Base-by-base conservation (phyloP, 148 eudicot species). In the Rhododendron simsii region DNA sequence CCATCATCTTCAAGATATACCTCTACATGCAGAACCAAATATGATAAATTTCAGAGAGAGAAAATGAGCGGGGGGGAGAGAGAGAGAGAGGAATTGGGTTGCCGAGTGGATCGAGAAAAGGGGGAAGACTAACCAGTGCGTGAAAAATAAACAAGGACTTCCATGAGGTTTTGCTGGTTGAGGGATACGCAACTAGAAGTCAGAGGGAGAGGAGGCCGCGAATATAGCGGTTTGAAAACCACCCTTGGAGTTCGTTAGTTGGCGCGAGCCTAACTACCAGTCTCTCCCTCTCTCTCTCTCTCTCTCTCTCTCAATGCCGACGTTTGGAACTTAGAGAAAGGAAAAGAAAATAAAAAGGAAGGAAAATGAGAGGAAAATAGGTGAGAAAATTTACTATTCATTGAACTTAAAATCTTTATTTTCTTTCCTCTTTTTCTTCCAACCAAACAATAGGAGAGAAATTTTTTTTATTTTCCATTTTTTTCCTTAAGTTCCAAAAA, bases 1-100 rank as follows among this genome's bases (percentile, higher is more conserved):
- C 78, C 93, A 92, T 92, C 83, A 92, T 92, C 83, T 65, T 55
- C 63, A 28, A 67, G 1, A 48, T 37, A 57, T 78, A 78, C 83
- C 39, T 83, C 78, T 73, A 45, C 20, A 20, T 20, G 74, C 48
- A 33, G 59, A 61, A 50, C 1, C 35, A 57, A 59, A 57, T 20
- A 5, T 12, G 74, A 73, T 7, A 39, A 77, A 9, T 28, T 61
- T 35, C 15, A 39, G 55, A 33, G 21, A 51, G 57, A 55, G 61
- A 16, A 18, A 55, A 5, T 55, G 61, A 18, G 61, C 2, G 16
- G 16, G 55, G 59, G 7, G 55, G 61, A 5, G 61, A 20, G 20
- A 16, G 61, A 55, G 59, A 53, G 59, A 26, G 41, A 50, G 48
- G 13, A 13, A 47, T 3, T 73, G 45, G 45, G 78, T 74, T 14